Evolutionary conservation across 441 rosid genomes (phyloP).

Genomic region (Erysimum pusillum): DNA sequence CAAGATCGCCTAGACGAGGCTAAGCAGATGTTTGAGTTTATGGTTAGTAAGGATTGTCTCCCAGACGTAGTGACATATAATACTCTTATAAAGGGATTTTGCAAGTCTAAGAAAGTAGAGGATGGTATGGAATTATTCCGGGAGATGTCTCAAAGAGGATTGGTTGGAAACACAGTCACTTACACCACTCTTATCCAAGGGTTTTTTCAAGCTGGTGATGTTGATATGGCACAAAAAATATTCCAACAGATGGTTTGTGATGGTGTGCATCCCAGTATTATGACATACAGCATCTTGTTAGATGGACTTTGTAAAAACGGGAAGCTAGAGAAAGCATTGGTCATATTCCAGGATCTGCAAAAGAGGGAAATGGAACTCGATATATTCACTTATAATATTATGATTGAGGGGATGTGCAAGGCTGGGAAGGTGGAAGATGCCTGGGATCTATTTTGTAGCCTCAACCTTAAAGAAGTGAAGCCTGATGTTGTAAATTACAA

Average conservation of each 20-base stretch:
- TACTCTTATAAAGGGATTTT: too few relatives aligned
- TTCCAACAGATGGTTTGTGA: background rate
- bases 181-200: too few relatives aligned
- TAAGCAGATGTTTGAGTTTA: too few relatives aligned
- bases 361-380: constrained; percentile 13
- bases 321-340: constrained; percentile 6
- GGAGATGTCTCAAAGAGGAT: too few relatives aligned
- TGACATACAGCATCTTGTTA: constrained; percentile 34
- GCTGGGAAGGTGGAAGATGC: constrained; percentile 35
- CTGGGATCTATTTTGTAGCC: constrained; percentile 20
- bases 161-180: too few relatives aligned
- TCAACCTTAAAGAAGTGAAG: constrained; percentile 15
- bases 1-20: too few relatives aligned
- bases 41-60: too few relatives aligned
- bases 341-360: constrained; percentile 7
- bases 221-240: too few relatives aligned
- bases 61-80: too few relatives aligned
- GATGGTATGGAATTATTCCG: background rate
- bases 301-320: constrained; percentile 36
- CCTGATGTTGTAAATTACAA: constrained; percentile 11
- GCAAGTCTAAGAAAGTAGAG: too few relatives aligned
- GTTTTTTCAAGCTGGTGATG: too few relatives aligned
- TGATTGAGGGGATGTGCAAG: constrained; percentile 45
- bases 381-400: constrained; percentile 3
- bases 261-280: constrained; percentile 5